phyloP scores from a whole-genome alignment of 345 rosid species.

The Sonneratia caseolaris region DNA sequence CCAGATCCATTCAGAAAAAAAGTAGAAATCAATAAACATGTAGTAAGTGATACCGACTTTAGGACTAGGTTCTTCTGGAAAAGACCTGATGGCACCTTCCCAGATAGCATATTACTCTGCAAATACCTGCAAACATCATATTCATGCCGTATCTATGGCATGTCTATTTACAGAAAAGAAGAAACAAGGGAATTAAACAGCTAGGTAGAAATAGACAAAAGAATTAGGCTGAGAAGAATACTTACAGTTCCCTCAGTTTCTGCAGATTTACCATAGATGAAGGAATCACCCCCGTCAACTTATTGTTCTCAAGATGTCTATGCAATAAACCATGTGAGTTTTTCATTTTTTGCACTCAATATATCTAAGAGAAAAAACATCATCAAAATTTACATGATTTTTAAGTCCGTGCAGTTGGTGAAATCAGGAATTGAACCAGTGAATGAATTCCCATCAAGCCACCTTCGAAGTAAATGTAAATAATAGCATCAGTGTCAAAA shows the following conservation, averaged over 20 bases:
- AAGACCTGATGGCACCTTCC: constrained; percentile 59
- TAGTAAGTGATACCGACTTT: constrained; percentile 44
- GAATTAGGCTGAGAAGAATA: constrained; percentile 7
- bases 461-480: constrained; percentile 26
- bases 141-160: neutral
- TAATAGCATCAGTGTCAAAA: neutral
- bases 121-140: constrained; percentile 45
- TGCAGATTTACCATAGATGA: constrained; percentile 52
- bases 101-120: constrained; percentile 78
- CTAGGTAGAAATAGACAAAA: neutral
- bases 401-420: constrained; percentile 49
- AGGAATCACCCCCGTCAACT: constrained; percentile 72
- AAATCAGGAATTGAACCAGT: constrained; percentile 84
- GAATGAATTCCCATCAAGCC: constrained; percentile 86
- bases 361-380: neutral
- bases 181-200: neutral
- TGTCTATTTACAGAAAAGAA: neutral
- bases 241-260: constrained; percentile 93
- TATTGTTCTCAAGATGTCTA: constrained; percentile 95
- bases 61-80: constrained; percentile 32
- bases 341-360: neutral
- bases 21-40: neutral
- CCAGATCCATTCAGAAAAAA: too few species aligned
- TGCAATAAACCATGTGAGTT: constrained; percentile 10
- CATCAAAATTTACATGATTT: constrained; percentile 52